Evolutionary conservation across 2,329 filamentous ascomycete genomes (phyloP).

Genomic region (Neopestalotiopsis clavispora): DNA sequence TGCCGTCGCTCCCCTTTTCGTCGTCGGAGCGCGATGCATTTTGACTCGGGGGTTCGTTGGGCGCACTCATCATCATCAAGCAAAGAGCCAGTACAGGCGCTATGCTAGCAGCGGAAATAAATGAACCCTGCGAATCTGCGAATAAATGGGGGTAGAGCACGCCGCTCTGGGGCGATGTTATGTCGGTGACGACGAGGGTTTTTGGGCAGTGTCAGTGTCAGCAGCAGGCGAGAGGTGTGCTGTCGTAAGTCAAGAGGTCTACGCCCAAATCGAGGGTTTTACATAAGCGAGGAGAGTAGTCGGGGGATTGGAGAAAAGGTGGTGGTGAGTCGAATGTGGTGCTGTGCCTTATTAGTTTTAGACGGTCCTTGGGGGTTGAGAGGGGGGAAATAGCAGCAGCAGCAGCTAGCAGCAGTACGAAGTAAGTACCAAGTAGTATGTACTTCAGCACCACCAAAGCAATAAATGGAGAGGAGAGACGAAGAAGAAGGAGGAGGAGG

Average conservation of each 20-base stretch:
- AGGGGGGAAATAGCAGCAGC: no score
- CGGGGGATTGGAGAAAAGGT: background rate
- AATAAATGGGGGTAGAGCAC: background rate
- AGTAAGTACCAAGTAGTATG: background rate
- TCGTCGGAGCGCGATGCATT: slow-evolving; percentile 33
- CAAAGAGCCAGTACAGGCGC: background rate
- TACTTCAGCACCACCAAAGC: no score
- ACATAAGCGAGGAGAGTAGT: background rate
- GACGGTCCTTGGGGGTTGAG: background rate
- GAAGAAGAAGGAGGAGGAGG: no score
- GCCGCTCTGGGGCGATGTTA: slow-evolving; percentile 1
- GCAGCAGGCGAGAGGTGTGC: background rate
- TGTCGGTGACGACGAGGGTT: slow-evolving; percentile 2
- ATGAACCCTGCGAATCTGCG: background rate
- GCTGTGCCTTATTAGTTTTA: slow-evolving; percentile 1
- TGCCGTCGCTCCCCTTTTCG: slow-evolving; percentile 44
- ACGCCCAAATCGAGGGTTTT: background rate
- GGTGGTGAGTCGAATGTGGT: background rate
- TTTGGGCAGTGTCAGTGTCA: background rate
- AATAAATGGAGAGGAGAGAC: no score
- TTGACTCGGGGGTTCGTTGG: slow-evolving; percentile 22
- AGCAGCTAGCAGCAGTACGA: background rate
- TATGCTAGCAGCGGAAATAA: background rate
- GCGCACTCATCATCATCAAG: slow-evolving; percentile 27
- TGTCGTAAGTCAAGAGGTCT: background rate